These are phyloP conservation scores for Parathielavia appendiculata DNA, from an alignment of 495 filamentous ascomycete genomes.

Conservation along the genomic window DNA sequence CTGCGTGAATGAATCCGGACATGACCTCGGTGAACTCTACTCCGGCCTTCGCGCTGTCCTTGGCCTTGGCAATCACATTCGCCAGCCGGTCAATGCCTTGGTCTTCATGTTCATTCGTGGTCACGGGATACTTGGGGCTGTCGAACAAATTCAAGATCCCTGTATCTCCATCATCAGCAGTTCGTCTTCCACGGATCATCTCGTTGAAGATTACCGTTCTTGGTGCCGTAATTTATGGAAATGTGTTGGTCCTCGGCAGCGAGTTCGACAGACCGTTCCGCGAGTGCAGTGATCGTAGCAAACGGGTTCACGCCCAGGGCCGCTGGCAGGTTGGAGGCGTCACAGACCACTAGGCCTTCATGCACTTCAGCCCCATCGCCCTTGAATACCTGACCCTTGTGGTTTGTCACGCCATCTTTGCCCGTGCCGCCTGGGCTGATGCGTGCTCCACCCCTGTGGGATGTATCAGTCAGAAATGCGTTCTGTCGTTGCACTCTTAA, in stretches of 20 bases:
- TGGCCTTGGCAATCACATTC: constrained; percentile 39
- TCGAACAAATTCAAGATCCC: constrained; percentile 45
- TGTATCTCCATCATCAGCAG: too few species aligned
- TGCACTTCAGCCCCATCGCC: constrained; percentile 48
- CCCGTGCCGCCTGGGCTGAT: constrained; percentile 58
- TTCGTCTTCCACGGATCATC: too few species aligned
- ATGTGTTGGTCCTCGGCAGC: too few species aligned
- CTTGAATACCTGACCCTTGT: constrained; percentile 55
- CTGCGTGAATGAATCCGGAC: constrained; percentile 59
- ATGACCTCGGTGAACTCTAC: constrained; percentile 60
- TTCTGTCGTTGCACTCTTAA: constrained; percentile 14
- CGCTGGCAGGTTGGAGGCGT: constrained; percentile 59
- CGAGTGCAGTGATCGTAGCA: constrained; percentile 63
- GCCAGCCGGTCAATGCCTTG: constrained; percentile 35
- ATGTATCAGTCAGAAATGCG: constrained; percentile 22
- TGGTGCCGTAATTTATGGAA: too few species aligned
- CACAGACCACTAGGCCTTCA: constrained; percentile 55
- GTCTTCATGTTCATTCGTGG: constrained; percentile 30
- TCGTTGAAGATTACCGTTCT: too few species aligned
- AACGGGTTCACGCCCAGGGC: constrained; percentile 65
- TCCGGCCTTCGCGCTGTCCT: constrained; percentile 43
- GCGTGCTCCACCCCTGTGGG: constrained; percentile 56
- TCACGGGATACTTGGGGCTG: constrained; percentile 11
- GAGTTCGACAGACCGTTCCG: constrained; percentile 61
- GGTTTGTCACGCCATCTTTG: constrained; percentile 56